Evolutionary conservation across 225 moss, liverwort and hornwort species (phyloP).

Genomic region (Ulota crispa): DNA sequence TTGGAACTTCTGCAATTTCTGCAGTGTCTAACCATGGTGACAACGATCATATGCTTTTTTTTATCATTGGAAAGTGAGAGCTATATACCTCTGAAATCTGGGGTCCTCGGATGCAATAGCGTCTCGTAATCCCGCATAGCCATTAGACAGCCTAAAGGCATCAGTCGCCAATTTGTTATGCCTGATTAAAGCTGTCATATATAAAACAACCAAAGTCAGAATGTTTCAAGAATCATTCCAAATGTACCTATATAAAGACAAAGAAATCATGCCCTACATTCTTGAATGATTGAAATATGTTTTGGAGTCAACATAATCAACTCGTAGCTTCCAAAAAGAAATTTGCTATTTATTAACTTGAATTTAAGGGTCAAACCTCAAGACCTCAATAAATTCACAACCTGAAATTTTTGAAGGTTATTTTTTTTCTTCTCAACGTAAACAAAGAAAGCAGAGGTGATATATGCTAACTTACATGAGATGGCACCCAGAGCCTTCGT

Average conservation of each 20-base stretch:
- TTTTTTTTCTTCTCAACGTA: not conserved
- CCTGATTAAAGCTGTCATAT: constrained; percentile 65
- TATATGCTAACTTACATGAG: constrained; percentile 58
- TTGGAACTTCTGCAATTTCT: not conserved
- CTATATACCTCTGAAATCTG: constrained; percentile 67
- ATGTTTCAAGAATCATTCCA: constrained; percentile 2
- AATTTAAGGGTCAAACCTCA: no score
- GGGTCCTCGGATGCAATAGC: constrained; percentile 64
- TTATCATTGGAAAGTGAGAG: not conserved
- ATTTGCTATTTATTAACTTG: not conserved
- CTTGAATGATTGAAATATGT: not conserved
- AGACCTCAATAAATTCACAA: not conserved
- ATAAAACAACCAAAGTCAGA: not conserved
- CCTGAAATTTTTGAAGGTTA: not conserved
- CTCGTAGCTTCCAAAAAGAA: not conserved
- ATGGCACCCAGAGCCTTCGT: constrained; percentile 87
- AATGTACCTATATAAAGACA: not conserved
- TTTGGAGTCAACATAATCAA: not conserved
- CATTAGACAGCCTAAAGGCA: constrained; percentile 71
- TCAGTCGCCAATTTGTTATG: constrained; percentile 71
- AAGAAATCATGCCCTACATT: not conserved
- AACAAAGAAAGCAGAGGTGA: not conserved
- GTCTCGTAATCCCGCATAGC: constrained; percentile 74
- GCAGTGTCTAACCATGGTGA: not conserved
- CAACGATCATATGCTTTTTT: not conserved